Evolutionary conservation across 2,329 filamentous ascomycete species (phyloP), one percentile per base, ranked within the genome.

Genomic region (Pseudohalonectria lignicola): DNA sequence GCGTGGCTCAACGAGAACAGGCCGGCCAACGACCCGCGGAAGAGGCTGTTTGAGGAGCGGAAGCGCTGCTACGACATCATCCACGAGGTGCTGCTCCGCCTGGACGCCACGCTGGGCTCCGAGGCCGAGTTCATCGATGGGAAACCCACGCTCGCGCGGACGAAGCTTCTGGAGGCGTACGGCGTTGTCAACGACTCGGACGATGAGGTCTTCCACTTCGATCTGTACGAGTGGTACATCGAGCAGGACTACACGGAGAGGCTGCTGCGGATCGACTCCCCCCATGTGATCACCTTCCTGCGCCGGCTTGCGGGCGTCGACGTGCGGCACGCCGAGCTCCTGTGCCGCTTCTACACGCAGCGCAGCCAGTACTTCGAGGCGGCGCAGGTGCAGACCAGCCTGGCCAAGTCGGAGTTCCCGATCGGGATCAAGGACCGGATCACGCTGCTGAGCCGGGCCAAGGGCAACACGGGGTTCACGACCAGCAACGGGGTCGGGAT

Each of bases 181-280:
- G 76, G 80, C 32, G 84, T 95, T 3, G 87, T 98, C 49, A 86
- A 93, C 53, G 75, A 74, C 41, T 94, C 90, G 0, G 74, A 81
- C 12, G 92, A 98, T 48, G 86, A 95, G 52, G 84, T 95, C 4
- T 98, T 98, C 64, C 82, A 96, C 56, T 93, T 86, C 43, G 86
- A 86, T 50, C 70, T 98, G n/a, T 98, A 95, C 55, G 88, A 95
- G 52, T 98, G 92, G 90, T 98, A 98, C 59, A 79, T 96, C 47
- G 63, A 73, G 39, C 80, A 88, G 55, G 82, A 83, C 15, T 88
- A 85, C 78, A 82, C 77, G 9, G 86, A 95, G 45, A 81, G 87
- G 12, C 73, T 98, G 20, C 74, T 98, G 25, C 78, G 82, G 26
- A 86, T 92, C 37, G 76, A 88, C 41, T 94, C 88, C 5, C 76